Percentiles rank a stretch among this genome's conserved stretches.
Conservation (phyloP, 2,329 filamentous ascomycete species). For the Sporothrix protearum region DNA sequence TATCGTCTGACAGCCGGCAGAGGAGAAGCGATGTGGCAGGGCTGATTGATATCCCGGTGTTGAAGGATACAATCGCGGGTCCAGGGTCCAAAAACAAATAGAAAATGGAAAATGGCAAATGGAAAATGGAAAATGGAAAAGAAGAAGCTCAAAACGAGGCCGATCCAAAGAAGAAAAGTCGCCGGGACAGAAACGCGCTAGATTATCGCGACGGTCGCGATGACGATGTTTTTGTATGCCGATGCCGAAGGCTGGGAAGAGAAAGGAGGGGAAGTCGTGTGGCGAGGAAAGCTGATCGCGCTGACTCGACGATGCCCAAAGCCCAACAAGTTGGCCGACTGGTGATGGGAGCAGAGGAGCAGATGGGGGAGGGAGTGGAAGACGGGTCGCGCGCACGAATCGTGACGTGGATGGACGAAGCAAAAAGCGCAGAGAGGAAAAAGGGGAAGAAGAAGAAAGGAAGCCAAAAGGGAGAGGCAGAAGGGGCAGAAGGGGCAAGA, state of each 20-base stretch:
- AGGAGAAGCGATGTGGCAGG: slow-evolving; percentile 20
- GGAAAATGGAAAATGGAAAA: background rate
- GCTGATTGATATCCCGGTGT: background rate
- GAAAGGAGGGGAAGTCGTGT: background rate
- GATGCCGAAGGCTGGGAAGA: slow-evolving; percentile 11
- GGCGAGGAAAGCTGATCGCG: background rate
- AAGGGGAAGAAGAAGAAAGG: background rate
- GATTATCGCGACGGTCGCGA: background rate
- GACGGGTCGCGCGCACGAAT: background rate
- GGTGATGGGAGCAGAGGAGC: background rate
- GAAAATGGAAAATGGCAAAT: too few relatives aligned
- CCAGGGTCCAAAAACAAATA: too few relatives aligned
- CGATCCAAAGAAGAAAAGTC: background rate
- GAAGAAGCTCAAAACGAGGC: background rate
- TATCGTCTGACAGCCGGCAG: slow-evolving; percentile 18
- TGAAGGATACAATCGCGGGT: background rate
- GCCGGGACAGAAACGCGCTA: background rate
- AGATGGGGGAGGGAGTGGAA: background rate
- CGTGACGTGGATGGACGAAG: background rate
- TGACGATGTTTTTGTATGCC: background rate
- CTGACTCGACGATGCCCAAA: background rate
- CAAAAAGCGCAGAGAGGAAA: background rate
- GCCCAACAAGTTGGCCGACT: background rate
- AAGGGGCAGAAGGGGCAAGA: slow-evolving; percentile 6
- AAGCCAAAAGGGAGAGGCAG: background rate